Evolutionary conservation across 148 eudicot species (phyloP).

Genomic region (Rhododendron henanense): DNA sequence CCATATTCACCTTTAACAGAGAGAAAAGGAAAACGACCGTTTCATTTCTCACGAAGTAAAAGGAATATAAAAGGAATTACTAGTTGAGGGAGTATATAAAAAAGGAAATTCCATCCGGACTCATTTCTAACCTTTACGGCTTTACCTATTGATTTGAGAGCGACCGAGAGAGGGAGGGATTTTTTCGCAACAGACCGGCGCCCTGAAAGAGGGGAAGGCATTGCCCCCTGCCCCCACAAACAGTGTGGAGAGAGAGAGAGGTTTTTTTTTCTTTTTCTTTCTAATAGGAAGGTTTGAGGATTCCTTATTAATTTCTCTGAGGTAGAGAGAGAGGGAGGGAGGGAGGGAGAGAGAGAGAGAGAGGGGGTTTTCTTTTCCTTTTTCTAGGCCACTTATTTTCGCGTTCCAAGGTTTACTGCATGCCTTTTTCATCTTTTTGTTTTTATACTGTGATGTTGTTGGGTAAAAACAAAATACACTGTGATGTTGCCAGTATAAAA

Average conservation of each 20-base stretch:
- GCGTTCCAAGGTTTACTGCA: too few species aligned
- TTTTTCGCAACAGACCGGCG: slow-evolving; percentile 14
- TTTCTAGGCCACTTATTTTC: not conserved
- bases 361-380: not conserved
- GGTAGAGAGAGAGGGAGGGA: too few species aligned
- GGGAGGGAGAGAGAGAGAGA: not conserved
- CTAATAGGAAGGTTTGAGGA: not conserved
- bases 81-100: too few species aligned
- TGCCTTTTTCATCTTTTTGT: too few species aligned
- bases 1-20: not conserved
- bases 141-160: not conserved
- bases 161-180: not conserved
- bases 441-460: too few species aligned
- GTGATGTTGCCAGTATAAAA: too few species aligned
- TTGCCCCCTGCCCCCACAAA: not conserved
- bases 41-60: not conserved
- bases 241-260: not conserved
- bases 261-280: not conserved
- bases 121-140: too few species aligned
- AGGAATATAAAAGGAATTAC: not conserved
- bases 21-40: slow-evolving; percentile 14
- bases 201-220: slow-evolving; percentile 21
- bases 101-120: slow-evolving; percentile 4
- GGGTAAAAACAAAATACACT: too few species aligned
- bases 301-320: not conserved